Conservation (phyloP, 345 rosid species). For the Punica granatum region DNA sequence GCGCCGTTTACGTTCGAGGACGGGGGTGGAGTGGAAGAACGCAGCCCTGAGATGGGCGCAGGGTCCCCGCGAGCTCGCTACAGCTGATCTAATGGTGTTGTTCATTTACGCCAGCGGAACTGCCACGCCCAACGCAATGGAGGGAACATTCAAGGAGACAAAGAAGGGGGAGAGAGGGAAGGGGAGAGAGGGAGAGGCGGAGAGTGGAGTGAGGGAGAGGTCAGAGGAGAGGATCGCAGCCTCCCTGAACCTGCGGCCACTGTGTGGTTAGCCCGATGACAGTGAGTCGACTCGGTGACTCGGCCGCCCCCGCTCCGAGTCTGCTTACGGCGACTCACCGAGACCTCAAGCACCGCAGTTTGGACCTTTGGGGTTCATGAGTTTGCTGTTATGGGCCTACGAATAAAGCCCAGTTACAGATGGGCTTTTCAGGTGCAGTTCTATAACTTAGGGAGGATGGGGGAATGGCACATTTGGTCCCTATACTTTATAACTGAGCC, state of each 20-base stretch:
- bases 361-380: not conserved
- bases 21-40: conserved; percentile 18
- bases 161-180: not conserved
- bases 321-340: not conserved
- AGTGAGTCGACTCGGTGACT: not conserved
- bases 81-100: conserved; percentile 7
- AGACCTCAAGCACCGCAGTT: not conserved
- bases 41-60: conserved; percentile 8
- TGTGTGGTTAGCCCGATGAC: not conserved
- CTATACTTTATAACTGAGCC: too few relatives aligned
- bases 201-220: not conserved
- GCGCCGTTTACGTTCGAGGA: conserved; percentile 18
- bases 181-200: not conserved
- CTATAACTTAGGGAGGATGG: too few relatives aligned
- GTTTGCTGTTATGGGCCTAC: not conserved
- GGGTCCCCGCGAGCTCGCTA: conserved; percentile 3
- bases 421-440: too few relatives aligned
- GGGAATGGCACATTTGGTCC: too few relatives aligned
- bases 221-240: not conserved
- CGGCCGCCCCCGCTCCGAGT: not conserved
- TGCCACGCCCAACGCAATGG: not conserved
- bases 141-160: not conserved
- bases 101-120: conserved; percentile 6
- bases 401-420: not conserved
- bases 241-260: conserved; percentile 4